Evolutionary conservation across 2,329 filamentous ascomycete genomes (phyloP), one percentile per base, ranked within the genome.

Genomic region (Emergomyces orientalis): DNA sequence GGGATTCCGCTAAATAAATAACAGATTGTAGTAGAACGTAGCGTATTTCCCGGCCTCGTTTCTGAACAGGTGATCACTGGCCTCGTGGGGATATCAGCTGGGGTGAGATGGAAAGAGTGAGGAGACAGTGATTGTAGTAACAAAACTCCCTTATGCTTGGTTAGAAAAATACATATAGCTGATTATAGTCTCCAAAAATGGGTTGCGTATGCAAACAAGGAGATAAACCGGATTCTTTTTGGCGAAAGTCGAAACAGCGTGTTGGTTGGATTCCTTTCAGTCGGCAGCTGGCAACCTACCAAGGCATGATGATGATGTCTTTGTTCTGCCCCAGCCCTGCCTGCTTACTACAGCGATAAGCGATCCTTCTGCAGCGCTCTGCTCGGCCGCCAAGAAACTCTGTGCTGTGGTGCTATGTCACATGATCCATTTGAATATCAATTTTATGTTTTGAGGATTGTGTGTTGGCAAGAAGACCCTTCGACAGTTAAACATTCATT

Each of bases 61-160:
- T 41, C 2, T 1, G n/a, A 34, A 25, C 54, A 41, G 54, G 34
- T 57, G 54, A 57, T 57, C 54, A 27, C 25, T 41, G 22, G 54
- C 22, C 54, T 57, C 34, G 32, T 57, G 34, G 54, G 32, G 22
- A 57, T 41, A 57, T 57, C 54, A 57, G 54, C 54, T 41, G 52
- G 32, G 19, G 32, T 55, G 54, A 17, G n/a, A 39, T n/a, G 11
- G 25, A 39, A 41, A 22, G n/a, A 25, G 34, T 9, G 34, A 41
- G 11, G 32, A 4, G 9, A 17, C 32, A 27, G 14, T 2, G 34
- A 27, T 55, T 2, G n/a, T 14, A 37, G 47, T 57, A 27, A 39
- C 54, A 57, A 39, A 57, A 37, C 32, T 37, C 19, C 34, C 22
- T 22, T 56, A 27, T 27, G 45, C 13, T 49, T 19, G 22, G n/a